Evolutionary conservation across 805 yeast genomes (phyloP), one percentile per base, ranked within the genome.

Genomic region (Candida orba): DNA sequence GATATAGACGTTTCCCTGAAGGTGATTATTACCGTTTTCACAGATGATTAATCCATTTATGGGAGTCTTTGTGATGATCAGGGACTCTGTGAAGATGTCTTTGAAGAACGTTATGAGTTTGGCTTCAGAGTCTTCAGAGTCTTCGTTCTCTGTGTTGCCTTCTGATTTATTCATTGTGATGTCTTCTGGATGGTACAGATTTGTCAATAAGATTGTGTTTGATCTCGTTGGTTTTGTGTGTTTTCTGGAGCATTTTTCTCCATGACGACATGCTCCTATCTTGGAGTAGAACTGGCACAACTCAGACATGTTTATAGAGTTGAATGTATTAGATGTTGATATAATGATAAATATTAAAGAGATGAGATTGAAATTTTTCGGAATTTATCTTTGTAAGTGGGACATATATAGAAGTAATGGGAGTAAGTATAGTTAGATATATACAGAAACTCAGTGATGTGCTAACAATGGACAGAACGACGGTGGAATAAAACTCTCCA

Each of bases 181-280:
- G 10, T 66, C 63, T 32, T 72, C 74, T 4, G 90, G 90, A 50
- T 75, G 78, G 54, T 78, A 84, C 38, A 88, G 54, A 54, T 83
- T 81, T 15, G 81, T 69, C 44, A 84, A 69, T 39, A 84, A 66
- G 2, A 89, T 70, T 0, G 91, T 82, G 43, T 71, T 68, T 1
- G 95, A 83, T 34, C 68, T 62, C 8, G 68, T 61, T 2, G 96
- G 96, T 52, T 74, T 74, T 18, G 74, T 68, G 60, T 89, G 90
- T 44, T 72, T 73, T 54, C 91, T 69, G 8, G 88, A 79, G 56
- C 98, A 90, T 53, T 81, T 82, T 46, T 81, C 89, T 1, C 96
- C 96, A 60, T 90, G 96, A 47, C 96, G 72, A 56, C 98, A 90
- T 0, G 96, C 95, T 1, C 98, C 98, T 27, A 88, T 85, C 59